These are phyloP conservation scores for Penicillium coffeae DNA, from an alignment of 495 filamentous ascomycete genomes.

Conservation along the genomic window DNA sequence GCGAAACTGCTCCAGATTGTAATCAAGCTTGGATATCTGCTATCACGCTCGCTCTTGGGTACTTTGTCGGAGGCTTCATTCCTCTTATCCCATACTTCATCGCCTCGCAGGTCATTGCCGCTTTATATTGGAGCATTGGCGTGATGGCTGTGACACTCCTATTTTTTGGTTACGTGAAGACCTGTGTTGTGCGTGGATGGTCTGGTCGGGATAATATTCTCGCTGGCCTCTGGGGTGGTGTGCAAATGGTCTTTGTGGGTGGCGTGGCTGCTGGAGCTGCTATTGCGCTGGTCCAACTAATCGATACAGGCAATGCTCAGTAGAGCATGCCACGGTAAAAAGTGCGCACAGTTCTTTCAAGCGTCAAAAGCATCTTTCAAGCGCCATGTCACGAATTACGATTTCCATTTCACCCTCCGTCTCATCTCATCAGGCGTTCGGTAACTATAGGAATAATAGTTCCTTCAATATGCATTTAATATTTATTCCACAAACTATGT, in stretches of 20 bases:
- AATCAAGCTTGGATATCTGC: slow-evolving; percentile 56
- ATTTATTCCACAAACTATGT: too few relatives aligned
- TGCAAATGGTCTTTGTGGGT: slow-evolving; percentile 64
- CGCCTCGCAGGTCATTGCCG: slow-evolving; percentile 49
- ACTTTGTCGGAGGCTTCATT: slow-evolving; percentile 69
- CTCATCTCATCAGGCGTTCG: slow-evolving; percentile 5
- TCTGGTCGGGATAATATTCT: slow-evolving; percentile 34
- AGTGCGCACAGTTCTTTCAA: too few relatives aligned
- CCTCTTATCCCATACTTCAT: slow-evolving; percentile 74
- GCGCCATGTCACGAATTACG: not conserved
- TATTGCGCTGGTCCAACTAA: slow-evolving; percentile 54
- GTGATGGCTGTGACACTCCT: slow-evolving; percentile 67
- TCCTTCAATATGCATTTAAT: too few relatives aligned
- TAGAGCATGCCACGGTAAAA: too few relatives aligned
- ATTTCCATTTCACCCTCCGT: not conserved
- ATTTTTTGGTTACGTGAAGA: slow-evolving; percentile 68
- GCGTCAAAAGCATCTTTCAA: too few relatives aligned
- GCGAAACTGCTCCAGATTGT: slow-evolving; percentile 46
- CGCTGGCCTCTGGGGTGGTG: slow-evolving; percentile 45
- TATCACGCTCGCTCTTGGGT: slow-evolving; percentile 62
- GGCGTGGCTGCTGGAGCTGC: slow-evolving; percentile 63
- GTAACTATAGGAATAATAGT: too few relatives aligned
- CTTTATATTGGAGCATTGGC: slow-evolving; percentile 63
- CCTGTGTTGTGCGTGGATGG: slow-evolving; percentile 47
- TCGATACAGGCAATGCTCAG: slow-evolving; percentile 28